Evolutionary conservation across 2,329 filamentous ascomycete genomes (phyloP).

Genomic region (Colletotrichum tamarilloi): DNA sequence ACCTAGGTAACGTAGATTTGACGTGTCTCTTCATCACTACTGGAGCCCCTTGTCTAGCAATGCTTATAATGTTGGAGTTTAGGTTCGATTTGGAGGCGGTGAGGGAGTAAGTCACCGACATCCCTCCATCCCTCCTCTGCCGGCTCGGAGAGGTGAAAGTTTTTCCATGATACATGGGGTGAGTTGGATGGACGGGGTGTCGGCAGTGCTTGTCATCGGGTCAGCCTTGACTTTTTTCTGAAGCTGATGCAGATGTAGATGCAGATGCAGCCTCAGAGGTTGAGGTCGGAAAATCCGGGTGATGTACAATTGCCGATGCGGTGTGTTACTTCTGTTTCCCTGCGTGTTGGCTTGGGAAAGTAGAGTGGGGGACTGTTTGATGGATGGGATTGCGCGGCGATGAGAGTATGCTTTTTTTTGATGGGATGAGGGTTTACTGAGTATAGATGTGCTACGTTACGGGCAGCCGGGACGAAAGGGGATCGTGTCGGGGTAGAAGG

Average conservation of each 20-base stretch:
- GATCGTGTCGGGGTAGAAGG: not conserved
- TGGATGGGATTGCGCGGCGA: not conserved
- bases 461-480: too few species aligned
- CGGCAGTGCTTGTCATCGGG: not conserved
- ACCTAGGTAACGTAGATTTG: too few species aligned
- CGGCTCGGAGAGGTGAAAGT: not conserved
- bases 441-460: not conserved
- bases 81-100: too few species aligned
- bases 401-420: not conserved
- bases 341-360: not conserved
- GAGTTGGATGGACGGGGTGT: not conserved
- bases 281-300: not conserved
- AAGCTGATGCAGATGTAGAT: not conserved
- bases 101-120: too few species aligned
- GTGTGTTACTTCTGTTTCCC: too few species aligned
- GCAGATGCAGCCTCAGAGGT: not conserved
- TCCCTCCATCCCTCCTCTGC: too few species aligned
- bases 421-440: not conserved
- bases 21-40: too few species aligned
- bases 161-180: not conserved
- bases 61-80: too few species aligned
- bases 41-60: too few species aligned
- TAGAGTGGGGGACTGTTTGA: not conserved
- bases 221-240: not conserved
- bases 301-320: not conserved